These are phyloP conservation scores for Alternaria triticina DNA, from an alignment of 2,329 filamentous ascomycete species.

Conservation along the genomic window DNA sequence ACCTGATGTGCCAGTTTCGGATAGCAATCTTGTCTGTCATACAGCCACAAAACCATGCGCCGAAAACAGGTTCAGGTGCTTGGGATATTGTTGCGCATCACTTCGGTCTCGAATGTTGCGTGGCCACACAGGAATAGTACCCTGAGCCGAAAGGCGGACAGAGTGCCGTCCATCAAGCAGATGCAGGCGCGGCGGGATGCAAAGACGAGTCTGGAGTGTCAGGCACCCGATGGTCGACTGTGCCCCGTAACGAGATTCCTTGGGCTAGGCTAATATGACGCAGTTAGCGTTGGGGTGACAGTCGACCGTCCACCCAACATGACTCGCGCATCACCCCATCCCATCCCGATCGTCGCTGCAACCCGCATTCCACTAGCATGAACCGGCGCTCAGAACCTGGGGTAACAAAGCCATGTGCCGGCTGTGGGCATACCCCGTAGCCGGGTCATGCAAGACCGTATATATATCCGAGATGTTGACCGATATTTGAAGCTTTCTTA, in stretches of 20 bases:
- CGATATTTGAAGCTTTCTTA: neutral
- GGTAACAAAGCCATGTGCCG: neutral
- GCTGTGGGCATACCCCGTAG: neutral
- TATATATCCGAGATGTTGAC: neutral
- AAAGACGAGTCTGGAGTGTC: neutral
- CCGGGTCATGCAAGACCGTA: neutral
- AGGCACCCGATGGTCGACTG: neutral
- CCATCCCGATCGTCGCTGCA: slow-evolving; percentile 1
- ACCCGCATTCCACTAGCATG: slow-evolving; percentile 3
- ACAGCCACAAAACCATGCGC: neutral
- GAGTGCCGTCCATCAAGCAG: neutral
- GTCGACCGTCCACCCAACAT: slow-evolving; percentile 1
- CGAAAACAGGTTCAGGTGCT: neutral
- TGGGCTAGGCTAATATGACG: neutral
- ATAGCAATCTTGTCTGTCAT: neutral
- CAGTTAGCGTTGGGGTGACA: slow-evolving; percentile 10
- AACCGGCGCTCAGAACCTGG: neutral
- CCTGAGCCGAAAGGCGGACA: neutral
- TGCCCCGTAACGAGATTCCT: neutral
- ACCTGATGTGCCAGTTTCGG: neutral
- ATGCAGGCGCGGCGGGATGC: neutral
- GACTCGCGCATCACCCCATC: slow-evolving; percentile 2
- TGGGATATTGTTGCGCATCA: neutral
- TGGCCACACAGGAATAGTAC: neutral
- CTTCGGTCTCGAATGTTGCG: neutral